Base-by-base conservation (phyloP, 2,329 filamentous ascomycete genomes). In the Neonectria ditissima region DNA sequence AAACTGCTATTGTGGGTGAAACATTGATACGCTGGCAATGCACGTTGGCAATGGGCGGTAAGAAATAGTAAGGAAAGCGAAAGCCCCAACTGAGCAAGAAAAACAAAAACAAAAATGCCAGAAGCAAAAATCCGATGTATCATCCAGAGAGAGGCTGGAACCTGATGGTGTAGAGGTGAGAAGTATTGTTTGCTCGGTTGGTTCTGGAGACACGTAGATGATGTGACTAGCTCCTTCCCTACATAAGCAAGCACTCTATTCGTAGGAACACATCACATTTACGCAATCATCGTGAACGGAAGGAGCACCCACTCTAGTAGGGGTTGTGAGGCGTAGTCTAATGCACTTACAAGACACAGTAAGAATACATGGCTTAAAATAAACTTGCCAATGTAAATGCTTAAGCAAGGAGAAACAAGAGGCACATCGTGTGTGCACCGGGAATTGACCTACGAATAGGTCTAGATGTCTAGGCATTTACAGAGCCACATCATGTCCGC, bases 1-100 rank as follows among this genome's bases (percentile, higher is more conserved):
- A 62, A 47, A 55, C 30, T 18, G 45, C 16, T 18, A 13, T 30
- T 48, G 13, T 13, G 34, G 14, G 34, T 14, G 14, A 37, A 14
- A 37, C 41, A 60, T 55, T 50, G 51, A 60, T 56, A 39, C 45
- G 59, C 18, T 51, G 45, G 53, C 59, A 62, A 22, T 37, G 41
- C 6, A 6, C 6, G 24, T 26, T 39, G 37, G 37, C 8, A 18
- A 18, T 18, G 37, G 37, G 14, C 8, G 37, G 37, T 18, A 9
- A 20, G 45, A 50, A 37, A 55, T 24, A 22, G 32, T 26, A 48
- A 45, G 24, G 44, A 30, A 44, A 44, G 52, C 50, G 43, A 18
- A 45, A 53, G 44, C 20, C 28, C 13, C 45, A 37, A 55, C 58
- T 11, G 34, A 60, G 14, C 18, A 43, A 24, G 22, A 18, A 43